Conservation (phyloP, 1,139 yeast species). For the Suhomyces coccinellae region DNA sequence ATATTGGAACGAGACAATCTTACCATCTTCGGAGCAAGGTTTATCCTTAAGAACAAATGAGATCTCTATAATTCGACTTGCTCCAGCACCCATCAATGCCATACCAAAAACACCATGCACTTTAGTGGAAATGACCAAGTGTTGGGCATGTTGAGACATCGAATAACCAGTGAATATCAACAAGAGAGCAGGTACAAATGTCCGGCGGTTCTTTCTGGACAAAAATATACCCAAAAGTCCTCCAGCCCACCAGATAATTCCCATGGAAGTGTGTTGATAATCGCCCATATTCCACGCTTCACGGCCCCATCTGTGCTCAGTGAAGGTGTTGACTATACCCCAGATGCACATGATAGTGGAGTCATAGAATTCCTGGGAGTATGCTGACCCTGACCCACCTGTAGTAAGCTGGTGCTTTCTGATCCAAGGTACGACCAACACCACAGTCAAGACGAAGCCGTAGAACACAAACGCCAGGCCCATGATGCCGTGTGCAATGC, state of each 20-base stretch:
- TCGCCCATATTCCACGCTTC: slow-evolving; percentile 90
- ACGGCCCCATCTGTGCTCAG: slow-evolving; percentile 92
- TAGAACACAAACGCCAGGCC: slow-evolving; percentile 83
- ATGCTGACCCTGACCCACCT: slow-evolving; percentile 26
- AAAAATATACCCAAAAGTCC: slow-evolving; percentile 82
- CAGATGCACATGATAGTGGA: slow-evolving; percentile 76
- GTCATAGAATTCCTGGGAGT: slow-evolving; percentile 85
- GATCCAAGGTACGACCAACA: slow-evolving; percentile 70
- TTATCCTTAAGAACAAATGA: slow-evolving; percentile 64
- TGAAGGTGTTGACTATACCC: slow-evolving; percentile 93
- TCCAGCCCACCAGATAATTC: slow-evolving; percentile 94
- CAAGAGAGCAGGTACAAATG: slow-evolving; percentile 77
- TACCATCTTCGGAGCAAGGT: slow-evolving; percentile 46
- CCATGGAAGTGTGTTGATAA: slow-evolving; percentile 94
- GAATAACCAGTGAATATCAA: slow-evolving; percentile 90
- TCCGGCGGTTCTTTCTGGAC: slow-evolving; percentile 63
- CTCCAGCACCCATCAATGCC: slow-evolving; percentile 77
- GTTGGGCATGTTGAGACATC: slow-evolving; percentile 87
- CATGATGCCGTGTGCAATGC: slow-evolving; percentile 96
- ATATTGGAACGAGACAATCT: slow-evolving; percentile 73
- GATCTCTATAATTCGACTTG: slow-evolving; percentile 72
- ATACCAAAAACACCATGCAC: slow-evolving; percentile 86
- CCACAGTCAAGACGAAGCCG: slow-evolving; percentile 67
- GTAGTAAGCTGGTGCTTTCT: slow-evolving; percentile 35
- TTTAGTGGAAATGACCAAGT: slow-evolving; percentile 71